Base-by-base conservation (phyloP, 441 rosid genomes). In the Gossypium davidsonii region DNA sequence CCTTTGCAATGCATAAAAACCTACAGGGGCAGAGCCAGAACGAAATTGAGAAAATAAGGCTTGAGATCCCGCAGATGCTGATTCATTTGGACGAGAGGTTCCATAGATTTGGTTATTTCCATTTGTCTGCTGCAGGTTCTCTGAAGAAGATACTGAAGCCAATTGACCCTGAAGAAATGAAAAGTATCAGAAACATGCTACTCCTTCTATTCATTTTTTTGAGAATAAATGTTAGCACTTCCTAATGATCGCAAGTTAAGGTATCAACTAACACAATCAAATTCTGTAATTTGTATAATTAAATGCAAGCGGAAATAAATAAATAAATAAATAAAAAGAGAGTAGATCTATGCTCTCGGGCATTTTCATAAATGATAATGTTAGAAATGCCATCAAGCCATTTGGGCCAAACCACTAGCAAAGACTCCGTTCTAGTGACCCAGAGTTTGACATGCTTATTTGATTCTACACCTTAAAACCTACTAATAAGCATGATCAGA, bases 101-200 rank as follows among this genome's bases (percentile, higher is more conserved):
- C 89, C 90, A 80, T 88, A 89, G 44, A 80, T 78, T 74, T 81
- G 98, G 82, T 84, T 84, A 71, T 79, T 87, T 76, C 88, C 92
- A 31, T 65, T 74, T 46, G 77, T 74, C 76, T 84, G 91, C 60
- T 80, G 90, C 75, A 81, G 88, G 67, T 83, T 84, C 76, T 94
- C 97, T 59, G 97, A 88, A 79, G 98, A 89, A 52, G 98, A 89
- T 77, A 85, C 91, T 20, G 99, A 86, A 66, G 90, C 90, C 70
- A 93, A 76, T 85, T 91, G 98, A 80, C 93, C 94, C 99, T 95
- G 85, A 60, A 78, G 66, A 82, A 70, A 70, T 14, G 15, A 73
- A 12, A 21, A 37, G 18, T 58, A 78, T 75, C 69, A 76, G 70
- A 59, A 56, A 56, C 23, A 80, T 10, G 31, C 68, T 74, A 62